These are phyloP conservation scores for Candida methanosorbosa DNA, from an alignment of 805 yeast species.

Conservation along the genomic window DNA sequence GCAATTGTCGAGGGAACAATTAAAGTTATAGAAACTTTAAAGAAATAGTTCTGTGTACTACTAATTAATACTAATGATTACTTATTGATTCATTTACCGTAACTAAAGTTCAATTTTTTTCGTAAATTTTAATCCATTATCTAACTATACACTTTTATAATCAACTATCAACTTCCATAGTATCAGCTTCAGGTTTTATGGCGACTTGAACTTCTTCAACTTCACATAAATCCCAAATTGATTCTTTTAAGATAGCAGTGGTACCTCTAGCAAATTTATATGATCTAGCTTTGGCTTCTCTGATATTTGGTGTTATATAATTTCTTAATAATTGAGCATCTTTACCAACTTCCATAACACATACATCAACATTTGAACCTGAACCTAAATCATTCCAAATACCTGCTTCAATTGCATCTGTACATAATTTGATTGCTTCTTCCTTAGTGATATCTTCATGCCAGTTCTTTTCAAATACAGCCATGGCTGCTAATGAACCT, in stretches of 20 bases:
- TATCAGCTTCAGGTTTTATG: slow-evolving; percentile 22
- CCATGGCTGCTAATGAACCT: slow-evolving; percentile 98
- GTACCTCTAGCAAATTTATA: slow-evolving; percentile 90
- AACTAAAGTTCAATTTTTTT: not conserved
- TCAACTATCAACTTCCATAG: slow-evolving; percentile 43
- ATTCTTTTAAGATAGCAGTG: slow-evolving; percentile 74
- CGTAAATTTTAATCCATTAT: too few relatives aligned
- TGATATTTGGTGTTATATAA: slow-evolving; percentile 82
- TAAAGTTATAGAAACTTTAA: slow-evolving; percentile 39
- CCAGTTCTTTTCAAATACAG: slow-evolving; percentile 88
- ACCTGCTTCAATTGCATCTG: slow-evolving; percentile 95
- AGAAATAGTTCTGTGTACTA: not conserved
- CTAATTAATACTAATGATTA: not conserved
- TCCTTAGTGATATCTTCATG: slow-evolving; percentile 68
- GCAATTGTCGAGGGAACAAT: slow-evolving; percentile 92
- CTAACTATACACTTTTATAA: not conserved
- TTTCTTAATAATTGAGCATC: slow-evolving; percentile 82
- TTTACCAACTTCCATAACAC: slow-evolving; percentile 92
- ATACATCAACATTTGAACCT: slow-evolving; percentile 95
- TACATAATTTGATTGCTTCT: slow-evolving; percentile 84
- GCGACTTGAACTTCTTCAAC: slow-evolving; percentile 52
- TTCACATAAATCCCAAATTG: slow-evolving; percentile 56
- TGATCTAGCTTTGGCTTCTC: slow-evolving; percentile 72
- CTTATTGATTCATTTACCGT: not conserved
- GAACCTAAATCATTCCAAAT: slow-evolving; percentile 99